Conservation (phyloP, 768 basidiomycete species). For the Serendipita sp. region DNA sequence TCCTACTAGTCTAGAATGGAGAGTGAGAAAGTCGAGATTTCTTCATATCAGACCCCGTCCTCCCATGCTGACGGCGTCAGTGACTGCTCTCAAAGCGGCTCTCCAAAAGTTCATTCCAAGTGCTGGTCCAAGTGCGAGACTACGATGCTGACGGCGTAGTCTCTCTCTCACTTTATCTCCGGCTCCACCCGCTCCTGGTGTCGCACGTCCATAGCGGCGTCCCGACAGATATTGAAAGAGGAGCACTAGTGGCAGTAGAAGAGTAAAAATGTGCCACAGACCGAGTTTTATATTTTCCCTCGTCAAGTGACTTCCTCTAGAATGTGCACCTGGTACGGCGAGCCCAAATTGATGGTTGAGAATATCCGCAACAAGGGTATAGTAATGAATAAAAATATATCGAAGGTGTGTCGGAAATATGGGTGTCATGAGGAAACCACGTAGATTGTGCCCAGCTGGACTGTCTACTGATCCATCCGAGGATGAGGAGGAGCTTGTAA, state of each 20-base stretch:
- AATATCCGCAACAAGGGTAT: neutral
- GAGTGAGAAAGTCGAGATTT: neutral
- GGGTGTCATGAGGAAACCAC: too few species aligned
- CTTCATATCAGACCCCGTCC: slow-evolving; percentile 52
- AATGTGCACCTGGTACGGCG: neutral
- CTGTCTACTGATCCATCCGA: neutral
- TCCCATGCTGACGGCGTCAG: slow-evolving; percentile 60
- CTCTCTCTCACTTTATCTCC: slow-evolving; percentile 44
- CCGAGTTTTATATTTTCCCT: neutral
- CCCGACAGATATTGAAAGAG: slow-evolving; percentile 36
- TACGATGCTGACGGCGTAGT: slow-evolving; percentile 24
- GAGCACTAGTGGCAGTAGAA: slow-evolving; percentile 23
- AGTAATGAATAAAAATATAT: neutral
- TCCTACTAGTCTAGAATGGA: neutral
- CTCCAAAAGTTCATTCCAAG: slow-evolving; percentile 28
- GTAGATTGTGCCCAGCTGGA: too few species aligned
- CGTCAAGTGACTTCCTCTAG: neutral
- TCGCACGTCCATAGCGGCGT: slow-evolving; percentile 14
- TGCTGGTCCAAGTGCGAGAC: slow-evolving; percentile 17
- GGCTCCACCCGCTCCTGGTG: slow-evolving; percentile 20
- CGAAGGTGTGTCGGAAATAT: neutral
- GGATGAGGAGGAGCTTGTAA: neutral
- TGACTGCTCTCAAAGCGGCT: slow-evolving; percentile 35
- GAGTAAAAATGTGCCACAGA: slow-evolving; percentile 13
- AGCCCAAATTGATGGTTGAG: neutral